These are phyloP conservation scores for Rosa chinensis DNA, from an alignment of 306 rosid species.

Conservation along the genomic window DNA sequence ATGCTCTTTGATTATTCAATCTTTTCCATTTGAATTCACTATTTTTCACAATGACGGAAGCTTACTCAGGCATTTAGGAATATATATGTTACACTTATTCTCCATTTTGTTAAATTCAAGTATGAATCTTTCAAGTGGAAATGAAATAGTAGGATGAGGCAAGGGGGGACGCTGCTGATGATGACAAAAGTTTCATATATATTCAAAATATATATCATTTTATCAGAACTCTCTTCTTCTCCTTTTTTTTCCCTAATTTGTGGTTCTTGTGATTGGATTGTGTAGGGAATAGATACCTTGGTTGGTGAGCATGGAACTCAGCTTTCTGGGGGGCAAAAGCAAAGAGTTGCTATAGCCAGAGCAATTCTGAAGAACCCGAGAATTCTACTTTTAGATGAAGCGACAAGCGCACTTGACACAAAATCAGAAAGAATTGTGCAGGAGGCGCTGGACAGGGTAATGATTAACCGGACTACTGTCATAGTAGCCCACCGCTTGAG, in stretches of 20 bases:
- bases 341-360: conserved; percentile 40
- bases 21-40: neutral
- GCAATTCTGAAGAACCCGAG: conserved; percentile 48
- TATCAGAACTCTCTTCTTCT: neutral
- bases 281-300: conserved; percentile 59
- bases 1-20: neutral
- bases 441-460: conserved; percentile 46
- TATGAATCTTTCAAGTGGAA: neutral
- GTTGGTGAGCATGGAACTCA: conserved; percentile 39
- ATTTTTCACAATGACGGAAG: neutral
- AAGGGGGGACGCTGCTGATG: neutral
- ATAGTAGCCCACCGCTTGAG: conserved; percentile 52
- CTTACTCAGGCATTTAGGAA: neutral
- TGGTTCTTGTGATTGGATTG: neutral
- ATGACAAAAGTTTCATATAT: too few species aligned
- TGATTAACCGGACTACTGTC: conserved; percentile 46
- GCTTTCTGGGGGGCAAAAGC: too few species aligned
- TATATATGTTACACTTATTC: neutral
- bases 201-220: too few species aligned
- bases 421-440: conserved; percentile 54
- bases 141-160: neutral
- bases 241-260: neutral
- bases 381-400: conserved; percentile 53
- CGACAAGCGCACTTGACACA: conserved; percentile 57
- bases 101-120: neutral